Evolutionary conservation across 2,329 filamentous ascomycete species (phyloP).

Genomic region (Akanthomyces uredinophilus): DNA sequence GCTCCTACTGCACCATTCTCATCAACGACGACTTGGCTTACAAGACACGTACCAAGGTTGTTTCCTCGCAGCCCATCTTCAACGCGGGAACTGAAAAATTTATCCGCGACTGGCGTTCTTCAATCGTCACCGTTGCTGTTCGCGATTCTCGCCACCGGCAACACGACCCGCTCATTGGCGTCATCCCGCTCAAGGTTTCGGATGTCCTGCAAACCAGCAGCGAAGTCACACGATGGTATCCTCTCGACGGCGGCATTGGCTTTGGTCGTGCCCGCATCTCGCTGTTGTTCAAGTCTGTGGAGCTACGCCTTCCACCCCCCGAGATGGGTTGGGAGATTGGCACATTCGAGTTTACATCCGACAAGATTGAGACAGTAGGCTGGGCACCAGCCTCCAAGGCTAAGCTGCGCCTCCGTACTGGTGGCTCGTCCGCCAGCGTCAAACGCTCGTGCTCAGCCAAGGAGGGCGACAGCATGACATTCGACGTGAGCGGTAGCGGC

Average conservation of each 20-base stretch:
- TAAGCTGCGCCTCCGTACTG: constrained; percentile 76
- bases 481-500: constrained; percentile 43
- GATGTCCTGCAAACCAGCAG: constrained; percentile 85
- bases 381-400: constrained; percentile 62
- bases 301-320: constrained; percentile 75
- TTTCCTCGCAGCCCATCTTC: constrained; percentile 93
- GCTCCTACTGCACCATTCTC: constrained; percentile 88
- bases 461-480: constrained; percentile 48
- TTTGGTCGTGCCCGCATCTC: constrained; percentile 88
- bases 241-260: constrained; percentile 89
- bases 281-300: constrained; percentile 82
- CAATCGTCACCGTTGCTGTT: constrained; percentile 80
- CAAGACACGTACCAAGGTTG: constrained; percentile 90
- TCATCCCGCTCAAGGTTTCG: constrained; percentile 81
- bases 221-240: constrained; percentile 87
- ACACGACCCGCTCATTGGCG: constrained; percentile 90
- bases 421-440: constrained; percentile 72
- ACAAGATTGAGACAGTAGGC: constrained; percentile 59
- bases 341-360: constrained; percentile 80
- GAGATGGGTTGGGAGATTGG: constrained; percentile 94
- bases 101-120: constrained; percentile 85
- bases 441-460: constrained; percentile 56
- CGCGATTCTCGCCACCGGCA: constrained; percentile 84
- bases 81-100: constrained; percentile 94
- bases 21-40: constrained; percentile 87